Evolutionary conservation across 2,329 filamentous ascomycete species (phyloP).

Genomic region (Macrophomina phaseolina): DNA sequence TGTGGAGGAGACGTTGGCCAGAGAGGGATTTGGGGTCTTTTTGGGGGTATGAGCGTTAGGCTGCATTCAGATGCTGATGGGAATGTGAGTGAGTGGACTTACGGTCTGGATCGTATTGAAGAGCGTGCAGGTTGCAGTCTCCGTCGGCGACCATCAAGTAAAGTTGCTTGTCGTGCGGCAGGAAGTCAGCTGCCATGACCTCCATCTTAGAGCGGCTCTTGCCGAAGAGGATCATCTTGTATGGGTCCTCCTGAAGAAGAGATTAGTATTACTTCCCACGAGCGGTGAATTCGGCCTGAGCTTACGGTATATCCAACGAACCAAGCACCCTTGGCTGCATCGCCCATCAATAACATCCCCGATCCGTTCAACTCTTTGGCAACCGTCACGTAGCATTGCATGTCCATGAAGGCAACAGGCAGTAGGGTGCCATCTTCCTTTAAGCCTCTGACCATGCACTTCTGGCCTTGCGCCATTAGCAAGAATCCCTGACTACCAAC

Average conservation of each 20-base stretch:
- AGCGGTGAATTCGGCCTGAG: neutral
- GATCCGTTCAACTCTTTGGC: slow-evolving; percentile 82
- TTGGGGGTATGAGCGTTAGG: slow-evolving; percentile 1
- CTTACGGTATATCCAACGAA: slow-evolving; percentile 85
- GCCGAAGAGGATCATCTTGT: slow-evolving; percentile 90
- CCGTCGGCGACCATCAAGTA: slow-evolving; percentile 84
- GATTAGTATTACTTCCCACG: slow-evolving; percentile 16
- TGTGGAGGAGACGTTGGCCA: slow-evolving; percentile 83
- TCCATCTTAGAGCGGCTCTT: slow-evolving; percentile 82
- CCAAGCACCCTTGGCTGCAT: slow-evolving; percentile 93
- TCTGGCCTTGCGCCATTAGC: slow-evolving; percentile 91
- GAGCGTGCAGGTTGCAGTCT: slow-evolving; percentile 82
- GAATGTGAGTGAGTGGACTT: slow-evolving; percentile 46
- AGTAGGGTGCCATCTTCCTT: slow-evolving; percentile 94
- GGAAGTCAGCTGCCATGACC: slow-evolving; percentile 81
- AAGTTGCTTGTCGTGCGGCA: slow-evolving; percentile 83
- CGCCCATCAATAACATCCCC: slow-evolving; percentile 84
- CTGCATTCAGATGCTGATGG: neutral
- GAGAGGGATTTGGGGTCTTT: slow-evolving; percentile 91
- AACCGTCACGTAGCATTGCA: slow-evolving; percentile 91
- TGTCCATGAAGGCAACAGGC: slow-evolving; percentile 96
- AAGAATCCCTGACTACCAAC: slow-evolving; percentile 87
- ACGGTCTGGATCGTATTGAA: slow-evolving; percentile 96
- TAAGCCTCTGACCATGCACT: slow-evolving; percentile 93
- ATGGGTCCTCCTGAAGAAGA: slow-evolving; percentile 77